phyloP scores from a whole-genome alignment of 2,329 filamentous ascomycete species.

The Colletotrichum godetiae region DNA sequence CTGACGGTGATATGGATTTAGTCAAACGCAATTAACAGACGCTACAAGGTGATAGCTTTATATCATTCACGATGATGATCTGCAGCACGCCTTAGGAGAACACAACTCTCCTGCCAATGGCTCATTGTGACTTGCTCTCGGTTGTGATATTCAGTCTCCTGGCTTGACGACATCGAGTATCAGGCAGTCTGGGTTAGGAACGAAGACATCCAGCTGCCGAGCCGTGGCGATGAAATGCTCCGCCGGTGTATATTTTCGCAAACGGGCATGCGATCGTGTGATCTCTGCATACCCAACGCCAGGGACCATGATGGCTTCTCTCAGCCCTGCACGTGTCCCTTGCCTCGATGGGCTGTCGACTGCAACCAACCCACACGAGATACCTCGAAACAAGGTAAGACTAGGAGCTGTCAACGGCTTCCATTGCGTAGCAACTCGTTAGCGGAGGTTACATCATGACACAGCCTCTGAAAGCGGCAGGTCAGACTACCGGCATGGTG shows the following conservation, averaged over 20 bases:
- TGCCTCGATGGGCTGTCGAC: not conserved
- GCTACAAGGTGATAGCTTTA: constrained; percentile 1
- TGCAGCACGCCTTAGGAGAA: no score
- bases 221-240: constrained; percentile 16
- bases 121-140: not conserved
- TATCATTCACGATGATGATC: not conserved
- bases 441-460: not conserved
- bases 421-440: not conserved
- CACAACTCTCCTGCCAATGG: not conserved
- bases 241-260: not conserved
- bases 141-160: not conserved
- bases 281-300: not conserved
- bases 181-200: not conserved
- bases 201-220: constrained; percentile 12
- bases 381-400: not conserved
- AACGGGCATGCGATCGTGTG: constrained; percentile 20
- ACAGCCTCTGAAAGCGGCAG: constrained; percentile 7
- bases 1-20: not conserved
- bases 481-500: not conserved
- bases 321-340: constrained; percentile 15
- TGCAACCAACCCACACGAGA: not conserved
- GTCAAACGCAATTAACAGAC: not conserved
- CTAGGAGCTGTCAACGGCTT: not conserved
- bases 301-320: not conserved
- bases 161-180: no score